Conservation (phyloP, 306 rosid genomes). For the Dalbergia oliveri region DNA sequence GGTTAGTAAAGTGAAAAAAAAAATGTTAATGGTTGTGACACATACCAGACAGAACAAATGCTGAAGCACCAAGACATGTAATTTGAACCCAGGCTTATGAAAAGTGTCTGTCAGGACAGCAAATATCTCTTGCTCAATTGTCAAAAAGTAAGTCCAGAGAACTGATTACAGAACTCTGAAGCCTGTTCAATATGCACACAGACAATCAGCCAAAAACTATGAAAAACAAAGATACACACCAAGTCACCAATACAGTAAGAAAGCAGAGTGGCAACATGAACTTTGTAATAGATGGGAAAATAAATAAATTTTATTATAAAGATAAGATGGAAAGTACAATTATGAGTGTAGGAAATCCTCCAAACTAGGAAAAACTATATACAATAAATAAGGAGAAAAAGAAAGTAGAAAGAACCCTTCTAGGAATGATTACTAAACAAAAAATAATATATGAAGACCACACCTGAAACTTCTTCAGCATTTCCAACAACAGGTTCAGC, state of each 20-base stretch:
- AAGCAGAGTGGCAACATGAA: not conserved
- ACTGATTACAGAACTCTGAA: constrained; percentile 95
- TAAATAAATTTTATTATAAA: not conserved
- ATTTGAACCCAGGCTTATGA: constrained; percentile 98
- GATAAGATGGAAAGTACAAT: not conserved
- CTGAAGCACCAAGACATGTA: constrained; percentile 97
- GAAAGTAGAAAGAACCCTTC: constrained; percentile 11
- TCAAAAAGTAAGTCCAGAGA: constrained; percentile 79
- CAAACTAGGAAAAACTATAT: constrained; percentile 11
- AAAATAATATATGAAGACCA: constrained; percentile 9
- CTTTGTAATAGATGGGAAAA: not conserved
- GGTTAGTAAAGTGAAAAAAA: not conserved
- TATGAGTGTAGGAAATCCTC: constrained; percentile 5
- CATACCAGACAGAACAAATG: constrained; percentile 92
- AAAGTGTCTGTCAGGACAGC: constrained; percentile 96
- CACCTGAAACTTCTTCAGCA: constrained; percentile 95
- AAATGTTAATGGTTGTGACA: constrained; percentile 23
- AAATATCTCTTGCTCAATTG: constrained; percentile 92
- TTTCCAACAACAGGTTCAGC: constrained; percentile 76
- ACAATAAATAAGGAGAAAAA: constrained; percentile 14
- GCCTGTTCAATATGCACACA: constrained; percentile 58
- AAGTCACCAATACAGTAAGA: constrained; percentile 12
- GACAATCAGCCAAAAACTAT: constrained; percentile 11
- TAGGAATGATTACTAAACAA: not conserved
- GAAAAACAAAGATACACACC: not conserved